Base-by-base conservation (phyloP, 768 basidiomycete genomes). In the Hygrophoropsis aurantiaca region DNA sequence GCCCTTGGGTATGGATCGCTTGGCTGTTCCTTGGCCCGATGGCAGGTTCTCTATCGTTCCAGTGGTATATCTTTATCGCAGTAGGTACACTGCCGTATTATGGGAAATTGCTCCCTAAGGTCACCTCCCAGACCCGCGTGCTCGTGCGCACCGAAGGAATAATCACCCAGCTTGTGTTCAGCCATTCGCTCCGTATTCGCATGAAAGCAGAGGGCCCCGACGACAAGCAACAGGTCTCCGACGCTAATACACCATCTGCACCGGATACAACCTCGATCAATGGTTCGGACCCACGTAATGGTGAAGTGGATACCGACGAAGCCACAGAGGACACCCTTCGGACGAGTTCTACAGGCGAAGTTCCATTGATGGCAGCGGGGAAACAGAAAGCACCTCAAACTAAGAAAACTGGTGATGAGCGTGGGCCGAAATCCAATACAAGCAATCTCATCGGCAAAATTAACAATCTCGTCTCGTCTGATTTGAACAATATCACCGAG, bases 361-460 rank as follows among this genome's bases (percentile, higher is more conserved):
- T n/a, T n/a, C n/a, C 48, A 19, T 33, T 49, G 26, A 18, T 33
- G 16, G 23, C 18, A 15, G 39, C 40, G 23, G 40, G 36, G 25
- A 53, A 53, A 20, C 36, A 20, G 34, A 46, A 46, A 18, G 25
- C 35, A 7, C 18, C 35, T n/a, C 27, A 46, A 32, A 56, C n/a
- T n/a, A n/a, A n/a, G n/a, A n/a, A n/a, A n/a, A n/a, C n/a, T n/a
- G n/a, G n/a, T n/a, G n/a, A n/a, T n/a, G n/a, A 27, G 15, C 15
- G 16, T 20, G 20, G 26, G 27, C 11, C 44, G 9, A 26, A 32
- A 13, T 54, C 50, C 5, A 66, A 65, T 38, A 59, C 65, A 11
- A 67, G 66, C 7, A 82, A 84, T 57, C 64, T 87, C n/a, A 77
- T 82, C 27, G 88, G 90, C 9, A 86, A 80, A 58, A 82, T 91